These are phyloP conservation scores for Pythium oligandrum DNA, from an alignment of 352 stramenopile genomes.

Conservation along the genomic window DNA sequence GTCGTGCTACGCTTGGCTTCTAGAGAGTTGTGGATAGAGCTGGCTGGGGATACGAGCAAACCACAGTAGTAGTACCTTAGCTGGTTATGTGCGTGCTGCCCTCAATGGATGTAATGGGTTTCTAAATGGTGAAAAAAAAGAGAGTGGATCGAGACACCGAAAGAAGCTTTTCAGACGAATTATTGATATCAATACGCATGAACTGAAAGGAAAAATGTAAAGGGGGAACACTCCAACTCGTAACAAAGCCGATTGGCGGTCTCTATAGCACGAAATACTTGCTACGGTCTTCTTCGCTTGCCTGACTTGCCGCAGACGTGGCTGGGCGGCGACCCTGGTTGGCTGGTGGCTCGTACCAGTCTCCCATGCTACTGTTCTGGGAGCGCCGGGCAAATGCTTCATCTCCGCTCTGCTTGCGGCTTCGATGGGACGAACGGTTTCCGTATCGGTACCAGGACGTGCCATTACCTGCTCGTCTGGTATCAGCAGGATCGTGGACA, in stretches of 20 bases:
- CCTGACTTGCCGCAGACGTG: constrained; percentile 39
- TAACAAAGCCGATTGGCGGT: no score
- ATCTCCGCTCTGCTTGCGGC: constrained; percentile 57
- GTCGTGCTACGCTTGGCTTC: constrained; percentile 75
- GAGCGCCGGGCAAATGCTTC: constrained; percentile 47
- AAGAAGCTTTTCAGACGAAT: no score
- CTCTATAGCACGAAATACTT: constrained; percentile 84
- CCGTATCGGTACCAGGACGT: constrained; percentile 77
- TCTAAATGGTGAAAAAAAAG: no score
- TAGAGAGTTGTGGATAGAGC: constrained; percentile 19
- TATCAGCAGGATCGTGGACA: constrained; percentile 47
- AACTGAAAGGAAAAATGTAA: background rate
- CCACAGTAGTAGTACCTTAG: no score
- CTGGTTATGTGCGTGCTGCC: no score
- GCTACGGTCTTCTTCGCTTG: constrained; percentile 65
- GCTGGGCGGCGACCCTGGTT: constrained; percentile 24
- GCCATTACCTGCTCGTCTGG: constrained; percentile 28
- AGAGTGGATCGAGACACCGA: no score
- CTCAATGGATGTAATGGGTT: no score
- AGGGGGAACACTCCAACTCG: no score
- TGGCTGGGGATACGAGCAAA: no score
- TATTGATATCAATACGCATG: no score
- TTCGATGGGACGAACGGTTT: constrained; percentile 61
- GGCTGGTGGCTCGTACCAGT: constrained; percentile 28
- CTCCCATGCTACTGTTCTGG: constrained; percentile 56